A percentile compares a stretch with the other conserved stretches of the same genome.
Conservation (phyloP, 345 rosid species). For the Populus alba region DNA sequence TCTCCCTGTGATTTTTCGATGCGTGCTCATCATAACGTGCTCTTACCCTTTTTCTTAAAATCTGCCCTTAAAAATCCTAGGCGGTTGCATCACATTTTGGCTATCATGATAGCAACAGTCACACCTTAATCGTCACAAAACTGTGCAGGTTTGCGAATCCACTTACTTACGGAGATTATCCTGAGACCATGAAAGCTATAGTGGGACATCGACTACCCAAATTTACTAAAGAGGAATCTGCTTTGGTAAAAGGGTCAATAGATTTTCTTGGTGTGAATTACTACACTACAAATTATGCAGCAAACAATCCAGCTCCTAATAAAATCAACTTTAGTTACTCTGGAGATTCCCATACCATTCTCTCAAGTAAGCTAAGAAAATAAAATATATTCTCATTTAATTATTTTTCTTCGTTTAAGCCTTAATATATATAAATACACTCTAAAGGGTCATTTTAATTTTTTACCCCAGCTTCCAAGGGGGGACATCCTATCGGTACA, state of each 20-base stretch:
- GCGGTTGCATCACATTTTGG: too few relatives aligned
- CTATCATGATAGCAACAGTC: too few relatives aligned
- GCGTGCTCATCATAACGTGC: too few relatives aligned
- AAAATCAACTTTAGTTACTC: slow-evolving; percentile 23
- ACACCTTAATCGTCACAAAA: too few relatives aligned
- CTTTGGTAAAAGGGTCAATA: slow-evolving; percentile 43
- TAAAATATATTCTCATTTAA: not conserved
- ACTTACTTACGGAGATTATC: slow-evolving; percentile 56
- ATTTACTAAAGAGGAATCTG: slow-evolving; percentile 46
- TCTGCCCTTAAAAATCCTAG: too few relatives aligned
- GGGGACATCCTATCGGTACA: slow-evolving; percentile 38
- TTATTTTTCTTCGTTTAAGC: too few relatives aligned
- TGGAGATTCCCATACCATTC: slow-evolving; percentile 24
- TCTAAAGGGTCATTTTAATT: not conserved
- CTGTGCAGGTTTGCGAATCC: slow-evolving; percentile 52
- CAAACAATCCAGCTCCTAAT: slow-evolving; percentile 4
- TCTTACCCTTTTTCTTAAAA: too few relatives aligned
- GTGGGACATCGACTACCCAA: slow-evolving; percentile 55
- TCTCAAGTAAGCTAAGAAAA: not conserved
- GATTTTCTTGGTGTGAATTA: slow-evolving; percentile 62
- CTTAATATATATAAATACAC: too few relatives aligned
- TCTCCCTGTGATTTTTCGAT: too few relatives aligned
- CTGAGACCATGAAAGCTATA: slow-evolving; percentile 40
- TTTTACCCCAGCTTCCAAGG: slow-evolving; percentile 26
- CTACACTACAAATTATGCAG: slow-evolving; percentile 45